phyloP scores from a whole-genome alignment of 106 monocot genomes.

The Chionographis japonica region DNA sequence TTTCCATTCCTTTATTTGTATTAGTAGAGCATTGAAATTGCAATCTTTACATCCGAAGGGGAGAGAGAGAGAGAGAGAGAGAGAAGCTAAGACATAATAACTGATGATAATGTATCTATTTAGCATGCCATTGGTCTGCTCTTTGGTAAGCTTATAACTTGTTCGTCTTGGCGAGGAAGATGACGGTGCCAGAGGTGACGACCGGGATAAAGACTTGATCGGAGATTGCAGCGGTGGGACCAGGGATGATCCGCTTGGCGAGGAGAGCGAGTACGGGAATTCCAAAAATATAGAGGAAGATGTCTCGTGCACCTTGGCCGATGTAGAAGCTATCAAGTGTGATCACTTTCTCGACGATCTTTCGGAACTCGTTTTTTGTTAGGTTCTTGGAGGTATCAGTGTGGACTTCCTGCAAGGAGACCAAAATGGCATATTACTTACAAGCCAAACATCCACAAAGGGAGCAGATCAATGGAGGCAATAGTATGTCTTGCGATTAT shows the following conservation, averaged over 20 bases:
- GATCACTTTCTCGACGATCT: slow-evolving; percentile 28
- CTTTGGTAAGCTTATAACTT: slow-evolving; percentile 22
- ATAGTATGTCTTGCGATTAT: background rate
- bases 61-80: no score
- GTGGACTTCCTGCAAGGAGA: slow-evolving; percentile 1
- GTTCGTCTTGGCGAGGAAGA: slow-evolving; percentile 49
- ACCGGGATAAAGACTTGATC: slow-evolving; percentile 73
- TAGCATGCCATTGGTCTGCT: background rate
- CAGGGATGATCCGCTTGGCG: slow-evolving; percentile 55
- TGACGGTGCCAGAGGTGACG: slow-evolving; percentile 51
- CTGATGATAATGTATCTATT: no score
- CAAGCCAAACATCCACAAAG: background rate
- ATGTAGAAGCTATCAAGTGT: slow-evolving; percentile 26
- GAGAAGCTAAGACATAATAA: no score
- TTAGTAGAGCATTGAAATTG: no score
- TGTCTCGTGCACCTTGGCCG: slow-evolving; percentile 42
- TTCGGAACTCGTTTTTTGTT: slow-evolving; percentile 27
- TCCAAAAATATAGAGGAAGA: slow-evolving; percentile 48
- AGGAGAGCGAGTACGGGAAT: slow-evolving; percentile 38
- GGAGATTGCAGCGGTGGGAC: slow-evolving; percentile 29
- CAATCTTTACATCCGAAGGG: no score
- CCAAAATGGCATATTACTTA: background rate
- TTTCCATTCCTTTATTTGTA: no score
- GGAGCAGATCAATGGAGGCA: background rate
- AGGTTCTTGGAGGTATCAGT: background rate